Conservation (phyloP, 2,329 filamentous ascomycete genomes). For the Lachnellula suecica region DNA sequence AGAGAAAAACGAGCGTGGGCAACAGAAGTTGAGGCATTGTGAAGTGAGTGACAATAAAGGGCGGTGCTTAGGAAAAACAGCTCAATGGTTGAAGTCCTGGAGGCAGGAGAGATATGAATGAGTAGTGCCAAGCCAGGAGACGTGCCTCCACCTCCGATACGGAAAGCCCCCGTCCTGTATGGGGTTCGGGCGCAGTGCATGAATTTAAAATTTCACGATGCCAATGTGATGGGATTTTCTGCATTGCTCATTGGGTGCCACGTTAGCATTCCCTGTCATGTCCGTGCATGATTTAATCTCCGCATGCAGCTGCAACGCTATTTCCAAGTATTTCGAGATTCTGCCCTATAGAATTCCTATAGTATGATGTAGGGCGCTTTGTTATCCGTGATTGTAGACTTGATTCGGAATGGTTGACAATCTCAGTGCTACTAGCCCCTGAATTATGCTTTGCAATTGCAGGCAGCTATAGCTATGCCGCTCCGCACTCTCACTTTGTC, state of each 20-base stretch:
- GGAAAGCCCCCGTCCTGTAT: neutral
- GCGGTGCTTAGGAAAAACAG: neutral
- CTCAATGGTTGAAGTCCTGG: too few species aligned
- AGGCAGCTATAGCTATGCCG: neutral
- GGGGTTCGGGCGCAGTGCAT: neutral
- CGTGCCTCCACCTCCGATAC: too few species aligned
- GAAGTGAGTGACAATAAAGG: neutral
- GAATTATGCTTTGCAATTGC: neutral
- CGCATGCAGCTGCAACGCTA: neutral
- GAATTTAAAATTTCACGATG: neutral
- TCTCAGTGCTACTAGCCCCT: too few species aligned
- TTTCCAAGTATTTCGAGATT: neutral
- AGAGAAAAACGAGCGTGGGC: neutral
- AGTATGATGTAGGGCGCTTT: neutral
- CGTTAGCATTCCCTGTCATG: neutral
- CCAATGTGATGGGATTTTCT: neutral
- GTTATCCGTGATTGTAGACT: neutral
- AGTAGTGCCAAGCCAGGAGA: too few species aligned
- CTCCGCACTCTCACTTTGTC: neutral
- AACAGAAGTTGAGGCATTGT: neutral
- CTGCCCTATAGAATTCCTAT: neutral
- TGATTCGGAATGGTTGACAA: neutral
- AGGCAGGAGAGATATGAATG: constrained; percentile 2
- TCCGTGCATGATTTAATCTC: neutral
- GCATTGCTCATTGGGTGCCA: neutral